phyloP scores from a whole-genome alignment of 805 yeast species.

The Barnettozyma wickerhamii region DNA sequence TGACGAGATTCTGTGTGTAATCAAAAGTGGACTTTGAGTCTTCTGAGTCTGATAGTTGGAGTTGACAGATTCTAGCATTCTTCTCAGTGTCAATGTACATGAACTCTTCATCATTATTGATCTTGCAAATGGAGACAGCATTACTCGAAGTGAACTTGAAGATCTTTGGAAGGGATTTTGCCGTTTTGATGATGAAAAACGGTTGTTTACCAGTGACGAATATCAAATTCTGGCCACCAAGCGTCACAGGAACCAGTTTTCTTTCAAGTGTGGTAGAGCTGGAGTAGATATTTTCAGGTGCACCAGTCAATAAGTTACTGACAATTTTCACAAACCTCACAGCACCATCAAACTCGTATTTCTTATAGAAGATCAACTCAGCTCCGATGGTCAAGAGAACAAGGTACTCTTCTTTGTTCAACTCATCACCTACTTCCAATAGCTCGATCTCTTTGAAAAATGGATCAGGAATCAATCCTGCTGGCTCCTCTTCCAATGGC shows the following conservation, averaged over 20 bases:
- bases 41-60: slow-evolving; percentile 28
- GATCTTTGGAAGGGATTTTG: slow-evolving; percentile 58
- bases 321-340: slow-evolving; percentile 39
- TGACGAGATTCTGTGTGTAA: slow-evolving; percentile 59
- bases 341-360: slow-evolving; percentile 41
- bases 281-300: slow-evolving; percentile 73
- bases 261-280: slow-evolving; percentile 60
- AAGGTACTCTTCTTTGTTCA: slow-evolving; percentile 54
- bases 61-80: slow-evolving; percentile 53
- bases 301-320: slow-evolving; percentile 57
- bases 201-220: slow-evolving; percentile 75
- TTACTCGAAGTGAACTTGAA: slow-evolving; percentile 64
- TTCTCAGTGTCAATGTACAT: slow-evolving; percentile 68
- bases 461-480: slow-evolving; percentile 59
- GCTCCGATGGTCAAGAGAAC: slow-evolving; percentile 78
- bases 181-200: slow-evolving; percentile 59
- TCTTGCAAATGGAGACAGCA: slow-evolving; percentile 61
- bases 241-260: slow-evolving; percentile 52
- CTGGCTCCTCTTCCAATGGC: slow-evolving; percentile 28
- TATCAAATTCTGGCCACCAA: slow-evolving; percentile 55
- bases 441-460: slow-evolving; percentile 64
- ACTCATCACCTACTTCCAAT: slow-evolving; percentile 58
- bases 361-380: slow-evolving; percentile 64
- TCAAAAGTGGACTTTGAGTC: slow-evolving; percentile 32
- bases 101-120: slow-evolving; percentile 33